Evolutionary conservation across 176 grass and related monocot species (phyloP).

Genomic region (Poa pratensis): DNA sequence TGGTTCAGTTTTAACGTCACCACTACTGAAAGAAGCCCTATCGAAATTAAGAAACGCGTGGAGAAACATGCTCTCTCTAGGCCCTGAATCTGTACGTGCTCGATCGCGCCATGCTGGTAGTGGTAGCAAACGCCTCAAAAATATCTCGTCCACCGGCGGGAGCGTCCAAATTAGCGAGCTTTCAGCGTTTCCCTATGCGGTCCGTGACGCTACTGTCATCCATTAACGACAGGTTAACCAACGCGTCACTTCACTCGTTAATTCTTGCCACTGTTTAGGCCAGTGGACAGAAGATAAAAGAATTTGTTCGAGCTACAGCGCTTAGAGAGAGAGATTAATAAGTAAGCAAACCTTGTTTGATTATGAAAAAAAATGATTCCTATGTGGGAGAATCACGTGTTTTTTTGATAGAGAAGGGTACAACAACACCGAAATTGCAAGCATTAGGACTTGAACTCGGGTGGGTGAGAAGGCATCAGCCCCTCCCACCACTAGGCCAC

Average conservation of each 20-base stretch:
- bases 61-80: no score
- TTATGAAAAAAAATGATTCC: no score
- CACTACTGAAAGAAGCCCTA: no score
- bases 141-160: not conserved
- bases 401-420: no score
- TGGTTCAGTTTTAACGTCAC: no score
- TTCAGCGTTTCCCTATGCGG: not conserved
- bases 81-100: not conserved
- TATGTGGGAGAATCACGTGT: no score
- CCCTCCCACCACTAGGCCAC: no score
- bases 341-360: not conserved
- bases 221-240: not conserved
- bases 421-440: no score
- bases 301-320: not conserved
- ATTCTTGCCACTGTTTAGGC: not conserved
- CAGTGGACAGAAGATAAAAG: not conserved
- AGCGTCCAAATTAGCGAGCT: slow-evolving; percentile 21
- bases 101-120: not conserved
- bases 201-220: slow-evolving; percentile 1
- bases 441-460: no score
- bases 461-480: no score
- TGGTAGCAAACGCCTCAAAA: not conserved
- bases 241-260: not conserved
- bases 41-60: no score
- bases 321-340: not conserved